Evolutionary conservation across 75 land plant genomes (phyloP).

Genomic region (Larix kaempferi): DNA sequence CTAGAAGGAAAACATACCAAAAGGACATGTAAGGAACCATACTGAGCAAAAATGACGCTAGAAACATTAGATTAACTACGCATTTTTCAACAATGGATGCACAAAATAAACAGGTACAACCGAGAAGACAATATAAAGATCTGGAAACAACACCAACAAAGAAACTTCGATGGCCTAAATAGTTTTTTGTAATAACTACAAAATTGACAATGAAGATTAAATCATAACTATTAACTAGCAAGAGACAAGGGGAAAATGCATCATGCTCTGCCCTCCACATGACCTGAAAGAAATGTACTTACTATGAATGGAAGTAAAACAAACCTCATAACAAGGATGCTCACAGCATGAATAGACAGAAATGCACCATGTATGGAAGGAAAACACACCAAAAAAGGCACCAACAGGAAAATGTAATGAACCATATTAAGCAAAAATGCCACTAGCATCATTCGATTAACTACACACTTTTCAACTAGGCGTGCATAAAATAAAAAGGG

Average conservation of each 20-base stretch:
- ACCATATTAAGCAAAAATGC: not conserved
- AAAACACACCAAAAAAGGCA: not conserved
- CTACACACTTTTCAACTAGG: too few relatives aligned
- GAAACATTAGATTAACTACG: too few relatives aligned
- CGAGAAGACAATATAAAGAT: too few relatives aligned
- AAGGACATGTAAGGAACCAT: not conserved
- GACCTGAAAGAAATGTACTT: not conserved
- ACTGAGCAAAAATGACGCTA: not conserved
- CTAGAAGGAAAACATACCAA: not conserved
- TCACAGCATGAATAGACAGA: not conserved
- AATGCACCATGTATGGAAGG: too few relatives aligned
- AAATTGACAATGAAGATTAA: not conserved
- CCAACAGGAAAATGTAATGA: not conserved
- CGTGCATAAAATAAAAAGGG: too few relatives aligned
- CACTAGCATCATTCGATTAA: not conserved
- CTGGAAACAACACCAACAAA: too few relatives aligned
- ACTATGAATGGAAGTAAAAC: not conserved
- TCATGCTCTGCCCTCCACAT: not conserved
- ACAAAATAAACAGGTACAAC: too few relatives aligned
- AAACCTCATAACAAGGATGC: not conserved
- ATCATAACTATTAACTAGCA: not conserved
- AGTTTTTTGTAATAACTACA: not conserved
- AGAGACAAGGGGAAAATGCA: not conserved
- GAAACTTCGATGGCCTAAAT: not conserved
- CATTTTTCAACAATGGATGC: too few relatives aligned